phyloP scores from a whole-genome alignment of 2,329 filamentous ascomycete genomes.

The Fragosphaeria purpurea region DNA sequence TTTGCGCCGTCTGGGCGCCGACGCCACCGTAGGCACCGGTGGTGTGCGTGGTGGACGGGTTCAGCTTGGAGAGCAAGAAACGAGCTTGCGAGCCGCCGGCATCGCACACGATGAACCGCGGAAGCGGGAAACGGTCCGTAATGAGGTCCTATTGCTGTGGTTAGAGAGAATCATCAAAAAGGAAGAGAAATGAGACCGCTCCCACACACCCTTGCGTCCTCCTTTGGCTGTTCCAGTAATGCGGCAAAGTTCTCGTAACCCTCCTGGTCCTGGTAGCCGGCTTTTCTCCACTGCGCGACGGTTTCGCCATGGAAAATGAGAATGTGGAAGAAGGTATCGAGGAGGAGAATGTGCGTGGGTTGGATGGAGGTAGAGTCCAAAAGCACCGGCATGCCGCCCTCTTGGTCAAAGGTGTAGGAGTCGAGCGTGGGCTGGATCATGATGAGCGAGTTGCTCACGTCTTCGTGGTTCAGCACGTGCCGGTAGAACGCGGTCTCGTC shows the following conservation, averaged over 20 bases:
- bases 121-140: constrained; percentile 93
- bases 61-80: constrained; percentile 93
- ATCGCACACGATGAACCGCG: constrained; percentile 96
- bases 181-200: neutral
- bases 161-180: constrained; percentile 15
- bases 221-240: constrained; percentile 85
- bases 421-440: constrained; percentile 99
- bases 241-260: constrained; percentile 93
- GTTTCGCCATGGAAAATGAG: constrained; percentile 98
- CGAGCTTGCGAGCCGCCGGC: constrained; percentile 96
- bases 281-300: constrained; percentile 95
- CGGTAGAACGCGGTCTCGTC: constrained; percentile 99
- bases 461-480: constrained; percentile 93
- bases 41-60: constrained; percentile 94
- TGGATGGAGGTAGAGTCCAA: constrained; percentile 96
- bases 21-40: constrained; percentile 86
- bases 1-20: constrained; percentile 77
- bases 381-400: constrained; percentile 84
- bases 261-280: constrained; percentile 94
- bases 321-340: constrained; percentile 99
- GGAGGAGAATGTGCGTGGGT: constrained; percentile 80
- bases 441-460: constrained; percentile 89
- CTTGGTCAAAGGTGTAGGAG: constrained; percentile 93
- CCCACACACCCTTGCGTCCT: constrained; percentile 63
- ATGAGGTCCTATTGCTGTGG: constrained; percentile 65